Base-by-base conservation (phyloP, 192 early-diverging fungal genomes). In the Phlyctochytrium arcticum region DNA sequence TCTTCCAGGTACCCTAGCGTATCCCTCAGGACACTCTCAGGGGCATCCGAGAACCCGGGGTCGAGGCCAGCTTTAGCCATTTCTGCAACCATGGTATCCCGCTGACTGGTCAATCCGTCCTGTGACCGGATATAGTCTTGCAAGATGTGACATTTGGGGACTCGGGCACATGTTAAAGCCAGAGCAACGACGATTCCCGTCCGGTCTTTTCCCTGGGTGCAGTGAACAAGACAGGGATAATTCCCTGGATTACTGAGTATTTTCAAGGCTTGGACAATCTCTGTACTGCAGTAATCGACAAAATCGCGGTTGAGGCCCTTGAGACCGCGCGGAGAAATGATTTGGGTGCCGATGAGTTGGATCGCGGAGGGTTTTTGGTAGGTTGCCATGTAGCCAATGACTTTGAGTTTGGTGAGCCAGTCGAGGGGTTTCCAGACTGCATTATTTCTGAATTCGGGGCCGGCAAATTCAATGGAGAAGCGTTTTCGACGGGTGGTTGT, bases 141-240 rank as follows among this genome's bases (percentile, higher is more conserved):
- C 6, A 73, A 23, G 57, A 76, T 76, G 6, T 68, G 57, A 6
- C 62, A 65, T 0, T 21, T n/a, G 33, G 58, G 47, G 32, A 61
- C 55, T 29, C 62, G 62, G 2, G 55, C 60, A 26, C 60, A 61
- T 4, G 47, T 7, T 50, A 60, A 54, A 8, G 66, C 53, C 42
- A 76, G 34, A 4, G 74, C 69, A 4, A 32, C 26, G 17, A 57
- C 56, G 12, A 57, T 5, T 19, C 79, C 79, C 21, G 80, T 81
- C 2, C 80, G 68, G 47, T 81, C 80, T 57, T 81, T 81, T 10
- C 80, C 80, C 15, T 72, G 76, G 27, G 74, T 71, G 57, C 80
- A 81, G 59, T 81, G 76, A 31, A 81, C 70, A 7, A 79, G 65
- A 1, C 78, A 57, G 6, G 80, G 79, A 56, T 70, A 77, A 33